Evolutionary conservation across 2,329 filamentous ascomycete genomes (phyloP).

Genomic region (Xylaria hypoxylon): DNA sequence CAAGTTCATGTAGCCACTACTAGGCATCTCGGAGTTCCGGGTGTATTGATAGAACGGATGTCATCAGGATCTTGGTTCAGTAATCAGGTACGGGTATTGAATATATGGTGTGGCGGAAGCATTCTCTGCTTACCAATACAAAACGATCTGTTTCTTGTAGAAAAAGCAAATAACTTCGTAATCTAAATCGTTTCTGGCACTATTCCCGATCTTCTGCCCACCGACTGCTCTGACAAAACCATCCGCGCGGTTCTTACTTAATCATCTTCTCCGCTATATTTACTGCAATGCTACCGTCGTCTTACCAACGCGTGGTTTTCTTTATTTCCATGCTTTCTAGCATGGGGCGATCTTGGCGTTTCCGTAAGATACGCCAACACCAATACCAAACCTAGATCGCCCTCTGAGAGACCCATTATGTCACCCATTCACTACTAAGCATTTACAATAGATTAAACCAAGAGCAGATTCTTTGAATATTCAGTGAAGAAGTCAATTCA

Average conservation of each 20-base stretch:
- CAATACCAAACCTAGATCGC: too few relatives aligned
- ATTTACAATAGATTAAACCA: too few relatives aligned
- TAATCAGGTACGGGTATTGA: background rate
- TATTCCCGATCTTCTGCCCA: background rate
- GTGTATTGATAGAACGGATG: background rate
- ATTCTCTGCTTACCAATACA: background rate
- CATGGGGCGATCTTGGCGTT: constrained; percentile 5
- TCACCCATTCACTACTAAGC: too few relatives aligned
- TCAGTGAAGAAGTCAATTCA: too few relatives aligned
- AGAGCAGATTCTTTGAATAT: too few relatives aligned
- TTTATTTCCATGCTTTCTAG: background rate
- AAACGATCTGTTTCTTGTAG: background rate
- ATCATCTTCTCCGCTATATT: background rate
- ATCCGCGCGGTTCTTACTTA: constrained; percentile 36
- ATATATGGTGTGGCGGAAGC: background rate
- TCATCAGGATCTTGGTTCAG: background rate
- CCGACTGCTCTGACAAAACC: background rate
- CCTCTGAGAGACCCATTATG: too few relatives aligned
- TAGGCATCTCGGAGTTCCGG: too few relatives aligned
- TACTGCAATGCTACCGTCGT: background rate
- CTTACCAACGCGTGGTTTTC: background rate
- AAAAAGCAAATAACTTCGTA: background rate
- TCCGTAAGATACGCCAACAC: background rate
- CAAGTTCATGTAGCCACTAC: background rate
- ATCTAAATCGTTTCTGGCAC: background rate